Conservation (phyloP, 2,329 filamentous ascomycete genomes). For the Leptographium wingfieldii region DNA sequence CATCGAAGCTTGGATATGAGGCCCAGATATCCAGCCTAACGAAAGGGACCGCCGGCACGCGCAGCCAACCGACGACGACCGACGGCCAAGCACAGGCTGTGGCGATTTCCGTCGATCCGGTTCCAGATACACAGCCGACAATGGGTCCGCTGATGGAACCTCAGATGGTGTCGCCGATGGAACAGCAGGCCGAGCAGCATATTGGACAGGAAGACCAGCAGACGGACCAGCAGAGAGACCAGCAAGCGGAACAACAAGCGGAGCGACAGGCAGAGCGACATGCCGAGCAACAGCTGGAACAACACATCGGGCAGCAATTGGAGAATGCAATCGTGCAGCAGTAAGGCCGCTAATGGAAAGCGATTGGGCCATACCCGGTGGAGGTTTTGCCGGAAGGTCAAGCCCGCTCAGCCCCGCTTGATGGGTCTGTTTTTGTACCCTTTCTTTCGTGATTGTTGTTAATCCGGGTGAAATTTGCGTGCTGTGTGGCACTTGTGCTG, state of each 20-base stretch:
- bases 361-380: not conserved
- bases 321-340: not conserved
- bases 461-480: not conserved
- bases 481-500: not conserved
- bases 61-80: not conserved
- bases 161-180: not conserved
- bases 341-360: not conserved
- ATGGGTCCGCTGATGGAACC: not conserved
- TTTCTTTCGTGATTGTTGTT: not conserved
- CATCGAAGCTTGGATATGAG: slow-evolving; percentile 24
- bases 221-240: not conserved
- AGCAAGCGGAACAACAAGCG: not conserved
- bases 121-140: not conserved
- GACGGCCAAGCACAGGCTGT: not conserved
- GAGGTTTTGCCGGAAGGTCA: not conserved
- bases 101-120: not conserved
- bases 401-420: not conserved
- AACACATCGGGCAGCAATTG: slow-evolving; percentile 8
- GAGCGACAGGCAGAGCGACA: slow-evolving; percentile 5
- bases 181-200: not conserved
- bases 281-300: slow-evolving; percentile 8
- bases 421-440: not conserved
- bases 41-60: slow-evolving; percentile 18
- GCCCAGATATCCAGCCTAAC: slow-evolving; percentile 23
- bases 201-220: not conserved